These are phyloP conservation scores for Amaranthus cruentus DNA, from an alignment of 148 eudicot genomes.

Conservation along the genomic window DNA sequence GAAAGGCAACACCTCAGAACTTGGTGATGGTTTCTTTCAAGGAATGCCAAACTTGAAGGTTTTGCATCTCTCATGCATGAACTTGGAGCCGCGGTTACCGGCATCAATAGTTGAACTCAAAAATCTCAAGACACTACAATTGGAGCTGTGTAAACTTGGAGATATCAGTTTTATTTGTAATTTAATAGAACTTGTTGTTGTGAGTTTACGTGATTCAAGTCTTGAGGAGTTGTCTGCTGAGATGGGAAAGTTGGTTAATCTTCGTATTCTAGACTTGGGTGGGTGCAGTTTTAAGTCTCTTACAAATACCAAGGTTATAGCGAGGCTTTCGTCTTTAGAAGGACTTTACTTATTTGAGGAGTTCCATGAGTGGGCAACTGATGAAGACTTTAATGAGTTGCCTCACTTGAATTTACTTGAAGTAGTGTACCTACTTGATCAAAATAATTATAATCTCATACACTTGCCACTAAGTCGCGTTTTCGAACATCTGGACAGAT, in stretches of 20 bases:
- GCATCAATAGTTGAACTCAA: neutral
- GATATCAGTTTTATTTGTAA: neutral
- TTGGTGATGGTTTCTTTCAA: neutral
- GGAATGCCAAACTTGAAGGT: neutral
- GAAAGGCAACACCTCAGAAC: neutral
- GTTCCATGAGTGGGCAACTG: too few species aligned
- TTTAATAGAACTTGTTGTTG: neutral
- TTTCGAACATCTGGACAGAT: too few species aligned
- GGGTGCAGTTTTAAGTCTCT: neutral
- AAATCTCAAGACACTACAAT: neutral
- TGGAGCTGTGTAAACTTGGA: constrained; percentile 6
- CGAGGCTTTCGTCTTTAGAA: too few species aligned
- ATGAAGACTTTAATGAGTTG: too few species aligned
- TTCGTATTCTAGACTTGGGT: neutral
- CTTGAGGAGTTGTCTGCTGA: neutral
- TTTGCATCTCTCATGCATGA: neutral
- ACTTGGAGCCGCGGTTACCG: neutral
- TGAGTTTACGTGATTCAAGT: constrained; percentile 6
- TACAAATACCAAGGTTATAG: too few species aligned
- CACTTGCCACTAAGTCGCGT: too few species aligned
- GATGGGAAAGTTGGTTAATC: neutral
- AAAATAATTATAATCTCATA: too few species aligned
- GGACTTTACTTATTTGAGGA: too few species aligned
- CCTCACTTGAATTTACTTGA: too few species aligned
- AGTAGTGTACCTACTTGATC: too few species aligned